Evolutionary conservation across 2,329 filamentous ascomycete genomes (phyloP), one percentile per base, ranked within the genome.

Genomic region (Trichoderma lentiforme): DNA sequence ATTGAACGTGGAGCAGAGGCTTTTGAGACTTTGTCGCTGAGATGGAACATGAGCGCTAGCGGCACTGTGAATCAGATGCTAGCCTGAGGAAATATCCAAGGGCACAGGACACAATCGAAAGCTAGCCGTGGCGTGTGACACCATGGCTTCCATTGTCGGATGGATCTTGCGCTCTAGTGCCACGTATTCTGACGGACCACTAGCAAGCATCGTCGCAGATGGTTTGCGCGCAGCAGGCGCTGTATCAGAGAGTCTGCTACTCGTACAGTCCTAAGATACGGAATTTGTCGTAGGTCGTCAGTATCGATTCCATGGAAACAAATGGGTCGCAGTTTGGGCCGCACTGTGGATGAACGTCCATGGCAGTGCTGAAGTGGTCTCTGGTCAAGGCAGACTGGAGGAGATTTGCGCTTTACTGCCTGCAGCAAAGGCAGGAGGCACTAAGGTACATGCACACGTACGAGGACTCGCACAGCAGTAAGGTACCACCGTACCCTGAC

Each of bases 341-440:
- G 53, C 65, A 68, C 53, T 24, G 53, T 58, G 65, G 51, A 32
- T 15, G 57, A 34, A 32, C 11, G 57, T 53, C 15, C 21, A 67
- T 26, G 64, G 64, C 64, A 57, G 65, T 60, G 53, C 53, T 58
- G 64, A 34, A 53, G 24, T 58, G 65, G 18, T 30, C 39, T 43
- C 56, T 36, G 39, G 58, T 61, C 66, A 51, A 69, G 66, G 66
- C 66, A 69, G 66, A 69, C 34, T 15, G 56, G 7, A 26, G 43
- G 36, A 51, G 24, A 14, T 9, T 39, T 14, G 47, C 47, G 47
- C 47, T 53, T 24, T 14, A 53, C 47, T 24, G 47, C 47, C 47
- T 53, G 47, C 47, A 14, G 47, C 11, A 24, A 2, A 9, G 24
- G 28, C 6, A 18, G 34, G 34, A 36, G 34, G 1, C 34, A 36